A percentile compares a stretch with the other conserved stretches of the same genome.
phyloP scores from a whole-genome alignment of 345 rosid species.

The Firmiana major region DNA sequence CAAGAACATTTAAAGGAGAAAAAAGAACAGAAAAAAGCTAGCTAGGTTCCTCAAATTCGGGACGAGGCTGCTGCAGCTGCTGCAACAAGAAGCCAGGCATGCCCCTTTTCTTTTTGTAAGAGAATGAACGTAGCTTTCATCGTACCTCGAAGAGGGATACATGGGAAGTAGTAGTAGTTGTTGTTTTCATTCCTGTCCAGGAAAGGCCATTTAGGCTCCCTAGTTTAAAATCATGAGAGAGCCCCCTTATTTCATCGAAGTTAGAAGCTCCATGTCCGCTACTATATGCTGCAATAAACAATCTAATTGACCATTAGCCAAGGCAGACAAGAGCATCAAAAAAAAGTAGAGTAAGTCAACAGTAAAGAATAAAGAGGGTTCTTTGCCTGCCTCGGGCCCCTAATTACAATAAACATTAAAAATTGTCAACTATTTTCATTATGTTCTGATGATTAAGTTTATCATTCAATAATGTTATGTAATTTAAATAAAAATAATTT shows the following conservation, averaged over 20 bases:
- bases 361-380: neutral
- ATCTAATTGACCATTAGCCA: neutral
- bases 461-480: no score
- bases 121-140: constrained; percentile 15
- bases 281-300: constrained; percentile 3
- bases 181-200: neutral
- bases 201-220: constrained; percentile 7
- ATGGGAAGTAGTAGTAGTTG: neutral
- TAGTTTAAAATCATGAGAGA: constrained; percentile 17
- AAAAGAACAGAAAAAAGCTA: no score
- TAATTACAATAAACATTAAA: constrained; percentile 15
- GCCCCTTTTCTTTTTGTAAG: neutral
- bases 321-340: neutral
- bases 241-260: constrained; percentile 12
- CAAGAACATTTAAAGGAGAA: neutral
- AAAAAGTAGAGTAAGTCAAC: neutral
- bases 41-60: constrained; percentile 2
- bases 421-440: no score
- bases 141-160: constrained; percentile 22
- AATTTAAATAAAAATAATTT: no score
- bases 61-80: neutral
- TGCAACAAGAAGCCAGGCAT: neutral
- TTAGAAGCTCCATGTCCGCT: constrained; percentile 24
- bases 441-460: no score
- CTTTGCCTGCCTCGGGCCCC: constrained; percentile 48